Evolutionary conservation across 148 eudicot genomes (phyloP).

Genomic region (Chenopodium suecicum): DNA sequence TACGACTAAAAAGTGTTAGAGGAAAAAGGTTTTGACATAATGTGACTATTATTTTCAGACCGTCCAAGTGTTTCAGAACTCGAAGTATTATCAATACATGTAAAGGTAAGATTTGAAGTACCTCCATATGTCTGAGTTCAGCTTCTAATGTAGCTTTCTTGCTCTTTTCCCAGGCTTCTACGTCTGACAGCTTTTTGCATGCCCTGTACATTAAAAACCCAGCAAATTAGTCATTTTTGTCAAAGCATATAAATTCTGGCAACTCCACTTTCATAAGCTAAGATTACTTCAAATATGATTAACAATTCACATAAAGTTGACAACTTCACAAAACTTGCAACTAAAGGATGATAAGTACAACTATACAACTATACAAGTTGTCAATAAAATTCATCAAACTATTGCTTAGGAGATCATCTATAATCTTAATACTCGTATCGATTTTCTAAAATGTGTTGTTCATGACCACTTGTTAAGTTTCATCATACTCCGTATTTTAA

Average conservation of each 20-base stretch:
- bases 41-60: no score
- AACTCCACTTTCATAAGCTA: conserved; percentile 14
- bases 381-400: no score
- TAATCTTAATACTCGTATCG: no score
- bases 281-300: not conserved
- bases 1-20: no score
- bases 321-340: not conserved
- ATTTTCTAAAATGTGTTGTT: no score
- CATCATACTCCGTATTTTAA: no score
- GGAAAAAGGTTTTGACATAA: no score
- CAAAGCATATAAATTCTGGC: not conserved
- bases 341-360: not conserved
- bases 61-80: no score
- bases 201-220: conserved; percentile 43
- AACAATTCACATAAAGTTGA: conserved; percentile 15
- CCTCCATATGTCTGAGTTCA: conserved; percentile 58
- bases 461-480: no score
- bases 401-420: no score
- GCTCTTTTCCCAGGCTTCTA: conserved; percentile 63
- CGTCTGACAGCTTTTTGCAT: conserved; percentile 46
- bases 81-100: no score
- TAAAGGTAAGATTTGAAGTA: not conserved
- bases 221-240: not conserved
- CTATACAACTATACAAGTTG: no score
- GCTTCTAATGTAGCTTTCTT: conserved; percentile 61